These are phyloP conservation scores for Termitomyces sp. DNA, from an alignment of 768 basidiomycete species.

Conservation along the genomic window DNA sequence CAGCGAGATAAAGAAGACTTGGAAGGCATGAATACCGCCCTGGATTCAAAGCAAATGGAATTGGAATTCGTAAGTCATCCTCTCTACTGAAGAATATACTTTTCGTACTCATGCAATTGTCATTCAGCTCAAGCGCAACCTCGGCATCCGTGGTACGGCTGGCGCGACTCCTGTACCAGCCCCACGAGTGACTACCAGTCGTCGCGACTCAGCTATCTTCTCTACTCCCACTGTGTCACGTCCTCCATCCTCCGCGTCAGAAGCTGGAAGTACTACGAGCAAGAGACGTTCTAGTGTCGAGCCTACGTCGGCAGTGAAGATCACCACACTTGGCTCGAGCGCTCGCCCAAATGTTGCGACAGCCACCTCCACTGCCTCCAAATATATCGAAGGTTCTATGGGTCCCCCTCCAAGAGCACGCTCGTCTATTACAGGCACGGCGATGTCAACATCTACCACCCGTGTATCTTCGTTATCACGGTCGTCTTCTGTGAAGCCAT, in stretches of 20 bases:
- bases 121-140: constrained; percentile 56
- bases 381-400: constrained; percentile 37
- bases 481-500: constrained; percentile 26
- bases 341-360: constrained; percentile 34
- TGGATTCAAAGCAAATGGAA: constrained; percentile 94
- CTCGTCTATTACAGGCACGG: constrained; percentile 24
- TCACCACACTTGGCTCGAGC: constrained; percentile 45
- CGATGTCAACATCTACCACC: constrained; percentile 33
- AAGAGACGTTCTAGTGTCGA: constrained; percentile 32
- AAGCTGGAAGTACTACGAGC: constrained; percentile 32
- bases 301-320: constrained; percentile 22
- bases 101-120: not conserved
- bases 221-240: constrained; percentile 45
- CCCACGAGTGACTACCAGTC: constrained; percentile 30
- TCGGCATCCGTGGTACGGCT: constrained; percentile 49
- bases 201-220: constrained; percentile 55
- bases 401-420: constrained; percentile 42
- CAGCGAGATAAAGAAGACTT: constrained; percentile 73
- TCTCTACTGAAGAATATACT: not conserved
- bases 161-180: constrained; percentile 50
- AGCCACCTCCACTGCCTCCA: constrained; percentile 18
- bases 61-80: constrained; percentile 67
- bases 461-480: constrained; percentile 30
- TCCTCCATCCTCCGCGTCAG: constrained; percentile 53
- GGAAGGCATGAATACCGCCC: constrained; percentile 80